Base-by-base conservation (phyloP, 2,329 filamentous ascomycete species). In the Penicillium sp. region DNA sequence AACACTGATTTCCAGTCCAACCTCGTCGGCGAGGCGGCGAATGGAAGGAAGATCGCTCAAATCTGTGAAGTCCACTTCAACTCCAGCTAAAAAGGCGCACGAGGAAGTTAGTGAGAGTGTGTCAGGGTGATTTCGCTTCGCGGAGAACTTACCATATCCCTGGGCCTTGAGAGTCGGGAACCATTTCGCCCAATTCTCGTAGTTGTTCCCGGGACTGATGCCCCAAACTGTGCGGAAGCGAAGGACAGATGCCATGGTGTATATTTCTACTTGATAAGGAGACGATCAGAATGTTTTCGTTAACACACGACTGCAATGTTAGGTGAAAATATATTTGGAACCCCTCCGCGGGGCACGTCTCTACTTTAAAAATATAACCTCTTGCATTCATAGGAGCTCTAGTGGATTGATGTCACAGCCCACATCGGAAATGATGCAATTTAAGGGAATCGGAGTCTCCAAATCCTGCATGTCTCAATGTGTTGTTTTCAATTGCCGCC, bases 161-260 rank as follows among this genome's bases (percentile, higher is more conserved):
- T 65, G 56, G 9, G 41, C 44, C 42, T 66, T 66, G n/a, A 60
- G 53, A 13, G 60, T 53, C 2, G 54, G 43, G 22, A 66, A 62
- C 43, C 51, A 58, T 34, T 60, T 50, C 10, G 54, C 58, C 63
- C 63, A 66, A 29, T 60, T 55, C 3, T 54, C 45, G 34, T 59
- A 42, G 39, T 60, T 55, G 7, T 46, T 34, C 13, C 63, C 62
- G 13, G 60, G 52, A 13, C 53, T 56, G 34, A 64, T 53, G 13
- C 63, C 63, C 63, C 63, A 66, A 7, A 54, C 50, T 9, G 63
- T 57, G 18, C 63, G 53, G 32, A 63, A 60, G 5, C 62, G 62
- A 13, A 36, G n/a, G 1, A 36, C 34, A n/a, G 34, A 36, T 36
- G 34, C 34, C 34, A 36, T 36, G 13, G 7, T 16, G n/a, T n/a